Conservation (phyloP, 176 grass and related monocot species). For the Pontederia paniculata region DNA sequence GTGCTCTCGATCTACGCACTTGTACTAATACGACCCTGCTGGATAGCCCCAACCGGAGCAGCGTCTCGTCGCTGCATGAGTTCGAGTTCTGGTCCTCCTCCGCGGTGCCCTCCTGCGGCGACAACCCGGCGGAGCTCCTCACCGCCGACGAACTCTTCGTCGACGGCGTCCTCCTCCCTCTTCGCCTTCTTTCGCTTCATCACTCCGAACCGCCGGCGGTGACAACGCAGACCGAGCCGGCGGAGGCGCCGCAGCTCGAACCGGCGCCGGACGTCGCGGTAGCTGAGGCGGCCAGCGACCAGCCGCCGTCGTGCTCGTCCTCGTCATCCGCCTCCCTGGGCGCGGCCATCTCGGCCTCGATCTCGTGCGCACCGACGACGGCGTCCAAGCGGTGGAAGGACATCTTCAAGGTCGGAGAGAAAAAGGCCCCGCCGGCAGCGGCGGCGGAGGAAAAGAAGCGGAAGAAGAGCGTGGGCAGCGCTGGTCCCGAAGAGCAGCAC, state of each 20-base stretch:
- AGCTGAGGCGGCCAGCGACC: too few species aligned
- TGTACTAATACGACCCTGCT: neutral
- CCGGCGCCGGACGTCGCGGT: neutral
- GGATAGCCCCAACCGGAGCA: constrained; percentile 29
- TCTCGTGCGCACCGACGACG: constrained; percentile 7
- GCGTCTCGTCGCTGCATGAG: constrained; percentile 28
- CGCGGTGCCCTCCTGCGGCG: too few species aligned
- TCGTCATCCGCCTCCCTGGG: neutral
- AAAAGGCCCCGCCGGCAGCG: constrained; percentile 15
- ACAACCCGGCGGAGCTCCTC: constrained; percentile 18
- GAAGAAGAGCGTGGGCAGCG: constrained; percentile 1
- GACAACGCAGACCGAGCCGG: neutral
- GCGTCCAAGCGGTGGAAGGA: constrained; percentile 72
- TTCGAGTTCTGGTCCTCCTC: constrained; percentile 69
- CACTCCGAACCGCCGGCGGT: neutral
- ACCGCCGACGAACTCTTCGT: constrained; percentile 71
- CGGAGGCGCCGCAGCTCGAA: neutral
- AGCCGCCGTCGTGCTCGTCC: neutral
- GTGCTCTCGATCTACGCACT: too few species aligned
- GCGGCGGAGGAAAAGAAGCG: constrained; percentile 27
- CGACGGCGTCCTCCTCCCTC: constrained; percentile 53
- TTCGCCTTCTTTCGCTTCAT: constrained; percentile 11
- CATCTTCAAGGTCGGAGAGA: constrained; percentile 42
- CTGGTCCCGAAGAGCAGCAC: constrained; percentile 18
- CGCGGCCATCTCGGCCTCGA: neutral